A percentile compares a stretch with the other conserved stretches of the same genome.
These are phyloP conservation scores for Phoma sp. DNA, from an alignment of 2,329 filamentous ascomycete species.

Conservation along the genomic window DNA sequence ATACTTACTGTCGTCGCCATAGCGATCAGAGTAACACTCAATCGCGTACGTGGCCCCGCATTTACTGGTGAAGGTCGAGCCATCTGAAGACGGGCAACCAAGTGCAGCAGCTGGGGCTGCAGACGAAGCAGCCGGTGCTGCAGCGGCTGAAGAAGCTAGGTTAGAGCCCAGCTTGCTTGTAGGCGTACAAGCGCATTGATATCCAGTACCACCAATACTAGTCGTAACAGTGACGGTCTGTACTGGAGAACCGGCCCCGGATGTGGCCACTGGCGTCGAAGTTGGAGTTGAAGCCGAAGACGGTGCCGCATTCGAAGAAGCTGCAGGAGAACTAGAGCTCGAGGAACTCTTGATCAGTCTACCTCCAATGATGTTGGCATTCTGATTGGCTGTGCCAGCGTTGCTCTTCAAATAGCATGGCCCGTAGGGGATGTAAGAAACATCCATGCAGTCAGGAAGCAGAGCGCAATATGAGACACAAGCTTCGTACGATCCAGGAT, in stretches of 20 bases:
- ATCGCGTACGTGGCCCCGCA: constrained; percentile 29
- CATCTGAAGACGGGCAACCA: constrained; percentile 25
- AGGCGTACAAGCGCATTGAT: constrained; percentile 22
- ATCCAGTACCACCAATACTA: constrained; percentile 10
- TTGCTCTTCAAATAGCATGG: constrained; percentile 12
- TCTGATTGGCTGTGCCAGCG: not conserved
- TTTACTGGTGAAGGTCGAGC: constrained; percentile 17
- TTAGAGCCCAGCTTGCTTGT: not conserved
- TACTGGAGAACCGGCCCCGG: not conserved
- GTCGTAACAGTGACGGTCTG: constrained; percentile 21
- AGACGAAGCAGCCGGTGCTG: not conserved
- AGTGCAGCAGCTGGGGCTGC: not conserved
- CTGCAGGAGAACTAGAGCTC: not conserved
- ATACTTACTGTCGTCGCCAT: constrained; percentile 28
- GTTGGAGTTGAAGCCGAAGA: not conserved
- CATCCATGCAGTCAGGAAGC: not conserved
- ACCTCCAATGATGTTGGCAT: constrained; percentile 25
- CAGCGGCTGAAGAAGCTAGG: not conserved
- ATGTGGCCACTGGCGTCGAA: not conserved
- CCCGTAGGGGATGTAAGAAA: constrained; percentile 2
- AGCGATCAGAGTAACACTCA: constrained; percentile 34
- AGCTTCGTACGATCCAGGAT: constrained; percentile 6
- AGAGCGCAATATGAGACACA: constrained; percentile 2
- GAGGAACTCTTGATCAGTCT: constrained; percentile 8
- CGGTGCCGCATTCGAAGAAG: not conserved